Conservation (phyloP, 73 alveolate species). For the Tetrahymena elliotti region DNA sequence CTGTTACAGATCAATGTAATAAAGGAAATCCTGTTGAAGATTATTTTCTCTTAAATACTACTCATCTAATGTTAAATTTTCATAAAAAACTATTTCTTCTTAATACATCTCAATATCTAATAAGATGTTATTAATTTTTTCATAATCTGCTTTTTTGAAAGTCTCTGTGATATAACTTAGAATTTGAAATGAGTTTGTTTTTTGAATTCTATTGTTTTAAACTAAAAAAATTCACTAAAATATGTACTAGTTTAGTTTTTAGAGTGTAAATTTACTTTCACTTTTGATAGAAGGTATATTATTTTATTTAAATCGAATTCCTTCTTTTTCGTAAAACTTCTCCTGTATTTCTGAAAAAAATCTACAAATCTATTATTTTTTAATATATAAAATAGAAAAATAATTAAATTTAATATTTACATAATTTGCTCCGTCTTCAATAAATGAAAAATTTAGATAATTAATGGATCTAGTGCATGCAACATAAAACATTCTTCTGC, state of each 20-base stretch:
- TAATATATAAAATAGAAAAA: not conserved
- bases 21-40: not conserved
- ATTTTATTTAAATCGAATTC: not conserved
- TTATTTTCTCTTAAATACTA: too few relatives aligned
- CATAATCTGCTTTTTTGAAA: not conserved
- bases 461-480: not conserved
- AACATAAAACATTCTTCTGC: not conserved
- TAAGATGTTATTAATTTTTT: too few relatives aligned
- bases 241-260: too few relatives aligned
- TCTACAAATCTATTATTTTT: not conserved
- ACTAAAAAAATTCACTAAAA: too few relatives aligned
- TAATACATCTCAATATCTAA: not conserved
- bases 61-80: not conserved
- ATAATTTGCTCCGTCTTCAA: not conserved
- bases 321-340: not conserved
- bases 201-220: too few relatives aligned
- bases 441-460: not conserved
- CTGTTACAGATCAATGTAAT: not conserved
- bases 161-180: not conserved
- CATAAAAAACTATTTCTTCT: not conserved
- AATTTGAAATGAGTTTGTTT: too few relatives aligned
- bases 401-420: not conserved
- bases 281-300: not conserved
- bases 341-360: not conserved
- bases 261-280: not conserved